Evolutionary conservation across 2,329 filamentous ascomycete genomes (phyloP), one percentile per base, ranked within the genome.

Genomic region (Stachybotrys chartarum): DNA sequence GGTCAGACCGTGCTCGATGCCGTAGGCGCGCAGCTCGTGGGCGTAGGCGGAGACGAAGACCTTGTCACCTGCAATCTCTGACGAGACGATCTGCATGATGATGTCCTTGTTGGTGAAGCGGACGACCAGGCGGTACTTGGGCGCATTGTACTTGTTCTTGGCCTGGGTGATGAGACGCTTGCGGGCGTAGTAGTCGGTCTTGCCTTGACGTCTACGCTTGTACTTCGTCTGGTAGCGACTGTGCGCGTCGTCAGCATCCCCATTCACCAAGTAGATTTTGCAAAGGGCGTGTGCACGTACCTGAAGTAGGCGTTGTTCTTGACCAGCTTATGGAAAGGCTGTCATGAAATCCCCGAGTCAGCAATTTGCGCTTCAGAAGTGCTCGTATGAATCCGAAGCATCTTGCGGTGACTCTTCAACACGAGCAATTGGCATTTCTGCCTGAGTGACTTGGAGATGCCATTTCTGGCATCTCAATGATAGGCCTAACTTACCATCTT

Each of bases 111-210:
- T 96, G 84, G 91, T 95, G 88, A 96, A 96, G 77, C 94, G 94
- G 75, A 99, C 91, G 66, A 99, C 94, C 73, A 99, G 88, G 74
- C 94, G 90, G 88, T 99, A 97, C 87, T 99, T 99, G 80, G 94
- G 94, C 63, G 94, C 89, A 82, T 96, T 96, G 89, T 97, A 99
- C 89, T 99, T 99, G 91, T 99, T 99, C 91, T 97, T 99, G 82
- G 94, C 94, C 86, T 99, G 94, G 83, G 91, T 92, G 84, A 97
- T 94, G 78, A 99, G 85, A 74, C 94, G 89, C 90, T 97, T 97
- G 78, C 94, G 93, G 75, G 94, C 94, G 79, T 97, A 97, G 91
- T 99, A 99, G 78, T 99, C 94, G 82, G 94, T 99, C 90, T 99
- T 99, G 76, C 94, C 94, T 72, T 88, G 75, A 68, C 90, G 86